Conservation (phyloP, 73 alveolate species). For the Paraurostyla sp. region DNA sequence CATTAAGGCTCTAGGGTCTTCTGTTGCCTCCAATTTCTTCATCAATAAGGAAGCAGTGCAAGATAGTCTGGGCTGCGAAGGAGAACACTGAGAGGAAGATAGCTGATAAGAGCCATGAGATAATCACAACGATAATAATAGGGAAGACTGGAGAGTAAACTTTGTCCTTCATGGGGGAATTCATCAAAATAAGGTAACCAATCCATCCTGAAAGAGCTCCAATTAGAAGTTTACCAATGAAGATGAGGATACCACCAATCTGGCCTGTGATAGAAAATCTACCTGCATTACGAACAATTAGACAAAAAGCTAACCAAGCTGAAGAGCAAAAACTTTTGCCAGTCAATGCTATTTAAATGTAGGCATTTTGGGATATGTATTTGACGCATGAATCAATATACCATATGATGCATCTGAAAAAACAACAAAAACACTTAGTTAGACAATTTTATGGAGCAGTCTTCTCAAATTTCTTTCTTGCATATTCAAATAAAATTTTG, state of each 20-base stretch:
- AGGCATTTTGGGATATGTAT: slow-evolving; percentile 95
- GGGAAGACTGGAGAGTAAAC: slow-evolving; percentile 92
- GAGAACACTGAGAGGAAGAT: slow-evolving; percentile 92
- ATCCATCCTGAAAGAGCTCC: slow-evolving; percentile 82
- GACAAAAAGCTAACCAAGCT: slow-evolving; percentile 94
- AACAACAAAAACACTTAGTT: slow-evolving; percentile 80
- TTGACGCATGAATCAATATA: slow-evolving; percentile 90
- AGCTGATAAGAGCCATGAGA: slow-evolving; percentile 86
- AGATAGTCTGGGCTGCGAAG: slow-evolving; percentile 92
- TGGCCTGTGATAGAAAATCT: slow-evolving; percentile 88
- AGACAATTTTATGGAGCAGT: slow-evolving; percentile 71
- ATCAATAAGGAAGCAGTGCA: slow-evolving; percentile 93
- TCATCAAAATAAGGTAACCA: slow-evolving; percentile 87
- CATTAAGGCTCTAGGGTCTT: slow-evolving; percentile 64
- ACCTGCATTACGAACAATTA: slow-evolving; percentile 91
- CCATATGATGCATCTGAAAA: slow-evolving; percentile 85
- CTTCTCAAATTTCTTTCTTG: slow-evolving; percentile 74
- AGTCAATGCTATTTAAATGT: slow-evolving; percentile 91
- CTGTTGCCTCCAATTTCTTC: slow-evolving; percentile 85
- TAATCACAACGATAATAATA: slow-evolving; percentile 77
- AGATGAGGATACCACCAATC: slow-evolving; percentile 89
- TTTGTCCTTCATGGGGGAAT: slow-evolving; percentile 80
- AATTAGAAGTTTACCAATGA: slow-evolving; percentile 89
- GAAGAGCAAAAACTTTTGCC: slow-evolving; percentile 90
- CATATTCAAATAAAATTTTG: slow-evolving; percentile 82